A percentile compares a stretch with the other conserved stretches of the same genome.
These are phyloP conservation scores for Speleostelium caveatum DNA, from an alignment of 78 protist genomes.

Conservation along the genomic window DNA sequence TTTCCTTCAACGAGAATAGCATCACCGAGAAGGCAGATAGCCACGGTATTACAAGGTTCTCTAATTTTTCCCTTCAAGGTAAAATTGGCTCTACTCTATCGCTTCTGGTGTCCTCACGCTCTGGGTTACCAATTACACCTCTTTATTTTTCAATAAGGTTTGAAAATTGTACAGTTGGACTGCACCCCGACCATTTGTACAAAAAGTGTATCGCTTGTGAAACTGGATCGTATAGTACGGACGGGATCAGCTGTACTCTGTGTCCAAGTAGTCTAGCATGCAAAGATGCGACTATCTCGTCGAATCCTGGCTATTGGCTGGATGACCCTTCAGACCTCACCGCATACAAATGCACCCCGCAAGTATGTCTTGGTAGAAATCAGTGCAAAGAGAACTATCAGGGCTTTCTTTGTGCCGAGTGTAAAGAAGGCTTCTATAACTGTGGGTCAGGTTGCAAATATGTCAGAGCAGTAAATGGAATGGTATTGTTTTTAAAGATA, in stretches of 20 bases:
- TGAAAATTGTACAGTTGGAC: no score
- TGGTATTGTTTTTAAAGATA: not conserved
- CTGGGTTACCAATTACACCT: no score
- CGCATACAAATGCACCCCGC: slow-evolving; percentile 47
- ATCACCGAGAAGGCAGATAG: no score
- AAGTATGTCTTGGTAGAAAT: slow-evolving; percentile 11
- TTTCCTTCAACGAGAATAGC: no score
- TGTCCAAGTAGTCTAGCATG: slow-evolving; percentile 47
- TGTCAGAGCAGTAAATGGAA: not conserved
- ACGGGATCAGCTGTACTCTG: slow-evolving; percentile 7
- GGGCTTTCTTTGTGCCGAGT: slow-evolving; percentile 42
- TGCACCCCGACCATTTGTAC: no score
- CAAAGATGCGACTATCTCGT: not conserved
- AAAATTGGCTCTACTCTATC: no score
- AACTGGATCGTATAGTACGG: slow-evolving; percentile 13
- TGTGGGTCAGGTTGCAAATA: slow-evolving; percentile 70
- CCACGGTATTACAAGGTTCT: no score
- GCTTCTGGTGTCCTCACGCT: no score
- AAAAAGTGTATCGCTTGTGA: slow-evolving; percentile 29
- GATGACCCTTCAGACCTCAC: not conserved
- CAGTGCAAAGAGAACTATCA: slow-evolving; percentile 10
- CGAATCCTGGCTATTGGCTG: slow-evolving; percentile 40
- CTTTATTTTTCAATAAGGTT: no score
- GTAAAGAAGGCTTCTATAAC: slow-evolving; percentile 48
- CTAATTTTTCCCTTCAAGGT: no score